phyloP scores from a whole-genome alignment of 2,329 filamentous ascomycete genomes.

The Pyricularia sp. region DNA sequence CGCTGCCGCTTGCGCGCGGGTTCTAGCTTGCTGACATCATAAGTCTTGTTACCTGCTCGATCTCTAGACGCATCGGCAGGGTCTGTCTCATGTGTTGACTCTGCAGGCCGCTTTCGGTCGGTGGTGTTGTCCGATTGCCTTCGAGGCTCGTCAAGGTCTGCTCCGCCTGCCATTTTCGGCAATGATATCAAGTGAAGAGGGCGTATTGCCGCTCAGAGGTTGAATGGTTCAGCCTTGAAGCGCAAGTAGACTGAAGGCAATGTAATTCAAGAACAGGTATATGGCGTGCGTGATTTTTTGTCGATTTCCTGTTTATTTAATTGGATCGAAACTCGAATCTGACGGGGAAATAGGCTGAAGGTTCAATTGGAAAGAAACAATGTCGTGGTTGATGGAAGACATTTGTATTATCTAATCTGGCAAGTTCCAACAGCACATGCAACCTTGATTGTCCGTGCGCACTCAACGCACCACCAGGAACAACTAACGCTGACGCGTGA shows the following conservation, averaged over 20 bases:
- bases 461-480: neutral
- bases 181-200: neutral
- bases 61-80: constrained; percentile 16
- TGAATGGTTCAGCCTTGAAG: neutral
- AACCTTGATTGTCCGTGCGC: neutral
- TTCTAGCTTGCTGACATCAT: constrained; percentile 45
- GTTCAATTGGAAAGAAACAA: neutral
- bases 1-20: constrained; percentile 44
- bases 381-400: neutral
- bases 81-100: constrained; percentile 9
- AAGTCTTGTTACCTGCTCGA: constrained; percentile 43
- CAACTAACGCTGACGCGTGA: constrained; percentile 4
- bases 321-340: neutral
- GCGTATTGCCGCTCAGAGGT: constrained; percentile 1
- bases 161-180: constrained; percentile 10
- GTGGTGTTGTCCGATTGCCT: constrained; percentile 41
- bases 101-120: constrained; percentile 32
- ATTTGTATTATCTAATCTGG: neutral
- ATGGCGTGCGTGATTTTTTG: neutral
- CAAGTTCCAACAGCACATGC: neutral
- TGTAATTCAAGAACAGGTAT: neutral
- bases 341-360: neutral
- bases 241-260: neutral
- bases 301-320: neutral
- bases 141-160: constrained; percentile 26